Percentiles rank a stretch among this genome's conserved stretches.
Conservation (phyloP, 768 basidiomycete species). For the Clitopilus passeckerianus region DNA sequence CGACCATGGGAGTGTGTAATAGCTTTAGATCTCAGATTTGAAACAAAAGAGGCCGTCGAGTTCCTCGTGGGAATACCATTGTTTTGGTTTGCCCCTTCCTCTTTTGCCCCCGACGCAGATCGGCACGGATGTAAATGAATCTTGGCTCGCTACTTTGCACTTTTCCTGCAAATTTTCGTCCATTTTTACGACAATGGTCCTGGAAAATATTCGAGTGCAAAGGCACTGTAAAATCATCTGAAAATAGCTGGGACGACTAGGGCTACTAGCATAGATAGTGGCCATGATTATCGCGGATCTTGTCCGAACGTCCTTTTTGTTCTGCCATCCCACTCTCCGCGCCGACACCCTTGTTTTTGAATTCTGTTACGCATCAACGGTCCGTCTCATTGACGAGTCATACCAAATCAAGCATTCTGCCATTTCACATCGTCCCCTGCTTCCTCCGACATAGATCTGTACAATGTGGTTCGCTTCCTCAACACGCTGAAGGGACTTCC, state of each 20-base stretch:
- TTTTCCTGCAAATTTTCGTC: background rate
- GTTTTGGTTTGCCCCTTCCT: slow-evolving; percentile 12
- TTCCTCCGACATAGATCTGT: background rate
- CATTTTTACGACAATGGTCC: background rate
- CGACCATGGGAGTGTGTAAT: slow-evolving; percentile 6
- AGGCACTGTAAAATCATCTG: background rate
- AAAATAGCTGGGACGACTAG: background rate
- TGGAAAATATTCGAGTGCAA: background rate
- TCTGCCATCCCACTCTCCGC: background rate
- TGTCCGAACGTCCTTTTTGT: background rate
- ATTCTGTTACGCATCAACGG: background rate
- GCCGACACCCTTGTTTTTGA: background rate
- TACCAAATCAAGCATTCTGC: background rate
- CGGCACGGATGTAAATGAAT: background rate
- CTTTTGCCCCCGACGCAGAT: slow-evolving; percentile 10
- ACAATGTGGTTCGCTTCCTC: too few species aligned
- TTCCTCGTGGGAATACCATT: slow-evolving; percentile 18
- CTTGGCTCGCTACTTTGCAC: background rate
- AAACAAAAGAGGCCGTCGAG: slow-evolving; percentile 17
- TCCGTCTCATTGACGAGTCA: background rate
- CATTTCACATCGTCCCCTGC: background rate
- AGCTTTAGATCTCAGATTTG: slow-evolving; percentile 14
- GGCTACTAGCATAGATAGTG: background rate
- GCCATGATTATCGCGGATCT: background rate
- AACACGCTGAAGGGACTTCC: too few species aligned